Evolutionary conservation across 768 basidiomycete genomes (phyloP).

Genomic region (Cyclocybe cylindracea): DNA sequence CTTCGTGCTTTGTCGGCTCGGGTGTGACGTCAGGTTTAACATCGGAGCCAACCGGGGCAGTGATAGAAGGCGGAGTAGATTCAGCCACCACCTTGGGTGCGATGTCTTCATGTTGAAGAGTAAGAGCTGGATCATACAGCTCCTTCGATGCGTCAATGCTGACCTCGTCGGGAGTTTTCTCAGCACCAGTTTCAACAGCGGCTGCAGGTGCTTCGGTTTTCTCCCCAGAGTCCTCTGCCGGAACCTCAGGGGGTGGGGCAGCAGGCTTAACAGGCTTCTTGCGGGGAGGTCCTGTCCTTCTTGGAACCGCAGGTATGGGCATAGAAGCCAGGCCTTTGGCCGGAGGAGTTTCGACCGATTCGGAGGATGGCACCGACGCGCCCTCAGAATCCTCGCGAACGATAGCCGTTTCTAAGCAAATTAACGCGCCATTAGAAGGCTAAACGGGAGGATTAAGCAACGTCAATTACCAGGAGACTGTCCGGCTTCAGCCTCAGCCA

Average conservation of each 20-base stretch:
- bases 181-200: background rate
- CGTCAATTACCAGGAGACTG: slow-evolving; percentile 11
- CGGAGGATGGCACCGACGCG: slow-evolving; percentile 24
- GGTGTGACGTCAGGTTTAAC: no score
- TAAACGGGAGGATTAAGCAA: background rate
- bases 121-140: no score
- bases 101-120: no score
- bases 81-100: no score
- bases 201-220: background rate
- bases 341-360: slow-evolving; percentile 27
- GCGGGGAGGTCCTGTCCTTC: slow-evolving; percentile 74
- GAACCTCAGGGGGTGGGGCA: slow-evolving; percentile 21
- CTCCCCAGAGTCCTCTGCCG: slow-evolving; percentile 16
- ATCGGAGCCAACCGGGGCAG: no score
- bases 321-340: slow-evolving; percentile 54
- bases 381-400: slow-evolving; percentile 26
- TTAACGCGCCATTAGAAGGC: background rate
- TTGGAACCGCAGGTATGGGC: slow-evolving; percentile 75
- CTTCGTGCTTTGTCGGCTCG: no score
- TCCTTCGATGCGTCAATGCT: no score
- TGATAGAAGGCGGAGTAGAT: no score
- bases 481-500: background rate
- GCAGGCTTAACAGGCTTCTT: slow-evolving; percentile 57
- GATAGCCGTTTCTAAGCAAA: slow-evolving; percentile 12
- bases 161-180: background rate